Base-by-base conservation (phyloP, 108 stramenopile species). In the Mediolabrus comicus region DNA sequence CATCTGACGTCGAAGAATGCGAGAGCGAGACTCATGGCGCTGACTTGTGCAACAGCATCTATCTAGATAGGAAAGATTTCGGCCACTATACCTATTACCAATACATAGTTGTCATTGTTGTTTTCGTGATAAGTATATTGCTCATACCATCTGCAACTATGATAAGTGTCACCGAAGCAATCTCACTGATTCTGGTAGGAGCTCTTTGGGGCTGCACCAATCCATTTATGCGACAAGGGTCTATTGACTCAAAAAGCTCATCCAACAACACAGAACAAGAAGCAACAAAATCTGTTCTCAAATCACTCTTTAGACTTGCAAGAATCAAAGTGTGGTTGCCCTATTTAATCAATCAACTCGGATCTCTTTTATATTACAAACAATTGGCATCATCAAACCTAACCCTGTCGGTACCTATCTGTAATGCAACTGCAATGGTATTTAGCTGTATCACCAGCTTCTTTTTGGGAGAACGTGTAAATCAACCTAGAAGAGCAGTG, bases 161-260 rank as follows among this genome's bases (percentile, higher is more conserved):
- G 65, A 38, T 77, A 19, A 74, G 49, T 63, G 43, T 63, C 12
- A 64, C 26, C 6, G 75, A 77, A 57, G 68, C 75, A 34, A 33
- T 86, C 14, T 83, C 85, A 26, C 79, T 90, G 29, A 9, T 89
- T 3, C 55, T 88, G 1, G 92, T 94, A 2, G 88, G 92, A 5
- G 85, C 85, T 10, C 59, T 94, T 25, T 94, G 92, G 92, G 92
- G 92, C 24, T 94, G 92, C 63, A 94, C 92, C 11, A 94, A 94
- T 83, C 92, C 92, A 9, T 62, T 94, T 4, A 71, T 94, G 76
- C 84, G 92, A 43, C 79, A 83, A 55, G 92, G 86, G 8, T 61
- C 86, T 27, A 41, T 64, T 53, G 39, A 58, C 49, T 49, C 53
- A 46, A 58, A 53, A 59, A 63, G 46, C 64, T 43, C 68, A 26